Evolutionary conservation across 1,284 basidiomycete species (phyloP).

Genomic region (Papiliotrema terrestris): DNA sequence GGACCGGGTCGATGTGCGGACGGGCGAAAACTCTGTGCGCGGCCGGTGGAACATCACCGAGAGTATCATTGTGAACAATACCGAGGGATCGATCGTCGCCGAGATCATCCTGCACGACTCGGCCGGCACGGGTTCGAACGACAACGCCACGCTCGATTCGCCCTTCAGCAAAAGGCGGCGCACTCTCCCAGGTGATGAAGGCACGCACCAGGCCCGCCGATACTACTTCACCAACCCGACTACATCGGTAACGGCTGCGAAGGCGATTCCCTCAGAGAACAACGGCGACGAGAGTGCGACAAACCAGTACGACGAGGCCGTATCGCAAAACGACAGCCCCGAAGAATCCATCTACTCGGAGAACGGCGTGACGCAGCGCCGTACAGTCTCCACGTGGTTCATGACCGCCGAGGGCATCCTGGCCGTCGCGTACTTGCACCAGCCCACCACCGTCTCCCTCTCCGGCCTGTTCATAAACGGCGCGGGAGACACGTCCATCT

Average conservation of each 20-base stretch:
- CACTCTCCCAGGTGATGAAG: too few species aligned
- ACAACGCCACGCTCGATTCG: conserved; percentile 16
- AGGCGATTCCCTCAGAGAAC: too few species aligned
- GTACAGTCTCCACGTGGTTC: conserved; percentile 29
- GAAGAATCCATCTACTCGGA: neutral
- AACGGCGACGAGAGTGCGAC: too few species aligned
- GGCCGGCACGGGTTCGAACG: neutral
- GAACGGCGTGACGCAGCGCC: conserved; percentile 3
- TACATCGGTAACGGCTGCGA: too few species aligned
- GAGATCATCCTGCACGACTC: conserved; percentile 42
- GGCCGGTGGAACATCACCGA: conserved; percentile 45
- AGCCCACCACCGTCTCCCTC: conserved; percentile 33
- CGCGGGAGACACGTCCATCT: conserved; percentile 35
- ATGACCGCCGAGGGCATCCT: conserved; percentile 41
- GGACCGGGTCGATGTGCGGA: conserved; percentile 24
- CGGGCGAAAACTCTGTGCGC: conserved; percentile 32
- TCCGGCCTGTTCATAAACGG: conserved; percentile 27
- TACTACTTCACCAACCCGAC: too few species aligned
- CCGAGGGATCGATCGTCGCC: conserved; percentile 37
- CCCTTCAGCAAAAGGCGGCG: conserved; percentile 2
- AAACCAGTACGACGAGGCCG: too few species aligned
- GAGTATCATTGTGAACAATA: conserved; percentile 38
- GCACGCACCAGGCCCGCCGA: too few species aligned
- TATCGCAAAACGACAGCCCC: neutral
- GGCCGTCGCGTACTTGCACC: conserved; percentile 37